Evolutionary conservation across 805 yeast species (phyloP), one percentile per base, ranked within the genome.

Genomic region (Pichia heedii): DNA sequence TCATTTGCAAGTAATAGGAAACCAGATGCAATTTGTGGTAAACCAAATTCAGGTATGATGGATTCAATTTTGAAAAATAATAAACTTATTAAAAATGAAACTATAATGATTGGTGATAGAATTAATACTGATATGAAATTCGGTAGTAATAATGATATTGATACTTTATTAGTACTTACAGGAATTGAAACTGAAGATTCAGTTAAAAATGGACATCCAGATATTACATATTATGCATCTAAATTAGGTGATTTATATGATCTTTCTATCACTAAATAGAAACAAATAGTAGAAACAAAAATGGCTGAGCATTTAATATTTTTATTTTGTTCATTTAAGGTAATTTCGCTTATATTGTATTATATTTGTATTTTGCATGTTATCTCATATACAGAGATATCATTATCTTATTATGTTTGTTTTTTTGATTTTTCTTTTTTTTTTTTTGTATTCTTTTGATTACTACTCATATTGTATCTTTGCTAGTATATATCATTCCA

Each of bases 31-130:
- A 83, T 54, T 22, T 84, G 97, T 55, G 98, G 98, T 43, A 93
- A 93, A 60, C 98, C 98, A 20, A 79, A 81, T 44, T 78, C 75
- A 51, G 80, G 81, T 43, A 89, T 93, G 96, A 75, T 93, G 81
- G 85, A 86, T 57, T 81, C 95, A 19, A 84, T 93, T 58, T 76
- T 80, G 49, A 84, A 84, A 3, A 77, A 79, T 30, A 72, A 76
- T 45, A 62, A 73, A 18, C 67, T 77, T 29, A 78, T 78, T 41
- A 75, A 77, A 41, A 50, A 65, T 4, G 71, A 76, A 45, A 81
- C 95, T 12, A 73, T 90, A 51, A 93, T 93, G 97, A 77, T 93
- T 45, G 98, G 98, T 19, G 98, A 93, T 60, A 73, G 98, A 51
- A 69, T 93, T 46, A 90, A 93, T 61, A 93, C 98, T 0, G 98